Evolutionary conservation across 208 protist species (phyloP).

Genomic region (Trypanosoma vivax): DNA sequence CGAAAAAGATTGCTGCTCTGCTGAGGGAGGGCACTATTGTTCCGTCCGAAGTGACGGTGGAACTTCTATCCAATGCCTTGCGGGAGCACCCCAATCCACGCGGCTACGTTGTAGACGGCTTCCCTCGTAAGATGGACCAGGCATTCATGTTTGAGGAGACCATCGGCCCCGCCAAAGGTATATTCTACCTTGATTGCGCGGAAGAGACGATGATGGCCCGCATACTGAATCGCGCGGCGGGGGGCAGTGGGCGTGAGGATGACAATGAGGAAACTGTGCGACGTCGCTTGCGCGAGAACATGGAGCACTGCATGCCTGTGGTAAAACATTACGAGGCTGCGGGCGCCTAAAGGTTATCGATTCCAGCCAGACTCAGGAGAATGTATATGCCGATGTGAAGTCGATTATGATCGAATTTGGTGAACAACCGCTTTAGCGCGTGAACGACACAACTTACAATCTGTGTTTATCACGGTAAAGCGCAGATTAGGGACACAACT

Average conservation of each 20-base stretch:
- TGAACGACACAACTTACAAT: too few species aligned
- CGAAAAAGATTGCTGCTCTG: slow-evolving; percentile 65
- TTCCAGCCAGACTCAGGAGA: slow-evolving; percentile 46
- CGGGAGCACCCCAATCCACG: slow-evolving; percentile 36
- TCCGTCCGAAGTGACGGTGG: slow-evolving; percentile 83
- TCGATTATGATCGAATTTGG: slow-evolving; percentile 39
- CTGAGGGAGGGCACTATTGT: slow-evolving; percentile 75
- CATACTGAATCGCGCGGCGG: slow-evolving; percentile 39
- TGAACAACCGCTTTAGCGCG: slow-evolving; percentile 12
- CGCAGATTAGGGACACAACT: too few species aligned
- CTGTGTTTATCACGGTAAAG: too few species aligned
- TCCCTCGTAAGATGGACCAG: slow-evolving; percentile 84
- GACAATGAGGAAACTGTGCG: slow-evolving; percentile 73
- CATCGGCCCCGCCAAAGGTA: slow-evolving; percentile 47
- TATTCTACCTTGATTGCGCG: slow-evolving; percentile 80
- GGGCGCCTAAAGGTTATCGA: slow-evolving; percentile 65
- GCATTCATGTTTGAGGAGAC: slow-evolving; percentile 78
- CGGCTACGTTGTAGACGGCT: slow-evolving; percentile 88
- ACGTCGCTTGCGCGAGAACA: slow-evolving; percentile 68
- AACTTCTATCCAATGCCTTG: slow-evolving; percentile 65
- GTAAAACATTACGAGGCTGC: slow-evolving; percentile 64
- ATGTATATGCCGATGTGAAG: slow-evolving; percentile 59
- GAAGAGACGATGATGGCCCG: slow-evolving; percentile 71
- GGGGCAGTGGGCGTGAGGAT: slow-evolving; percentile 46
- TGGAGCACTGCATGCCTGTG: slow-evolving; percentile 79